A percentile compares a stretch with the other conserved stretches of the same genome.
Evolutionary conservation across 2,329 filamentous ascomycete species (phyloP).

Genomic region (Arachnomyces sp.): DNA sequence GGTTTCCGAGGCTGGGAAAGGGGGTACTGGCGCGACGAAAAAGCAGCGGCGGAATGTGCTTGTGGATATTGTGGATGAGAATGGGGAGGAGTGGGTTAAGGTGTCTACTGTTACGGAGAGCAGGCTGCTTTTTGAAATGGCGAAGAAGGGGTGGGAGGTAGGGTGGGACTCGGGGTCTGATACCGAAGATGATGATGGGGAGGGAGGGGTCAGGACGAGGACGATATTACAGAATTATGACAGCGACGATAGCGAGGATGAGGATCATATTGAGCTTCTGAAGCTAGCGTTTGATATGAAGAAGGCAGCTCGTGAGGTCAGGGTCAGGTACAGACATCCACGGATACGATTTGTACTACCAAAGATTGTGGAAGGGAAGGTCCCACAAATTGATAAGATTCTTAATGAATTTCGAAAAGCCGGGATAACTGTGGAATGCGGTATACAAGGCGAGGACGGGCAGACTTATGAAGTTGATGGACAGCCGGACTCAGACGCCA

Average conservation of each 20-base stretch:
- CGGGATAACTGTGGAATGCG: constrained; percentile 37
- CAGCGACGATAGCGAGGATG: constrained; percentile 37
- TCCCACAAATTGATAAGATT: constrained; percentile 48
- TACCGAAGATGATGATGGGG: constrained; percentile 29
- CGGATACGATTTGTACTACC: constrained; percentile 53
- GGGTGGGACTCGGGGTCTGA: constrained; percentile 39
- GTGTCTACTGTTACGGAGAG: constrained; percentile 58
- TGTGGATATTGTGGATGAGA: constrained; percentile 57
- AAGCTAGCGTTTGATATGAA: constrained; percentile 52
- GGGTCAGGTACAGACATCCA: constrained; percentile 53
- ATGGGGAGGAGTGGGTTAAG: constrained; percentile 60
- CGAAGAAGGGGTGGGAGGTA: constrained; percentile 57
- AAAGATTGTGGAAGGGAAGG: constrained; percentile 44
- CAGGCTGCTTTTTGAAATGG: constrained; percentile 58
- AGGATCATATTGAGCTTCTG: constrained; percentile 51
- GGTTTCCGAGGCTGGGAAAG: constrained; percentile 5
- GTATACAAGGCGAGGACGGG: constrained; percentile 13
- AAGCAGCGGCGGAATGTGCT: constrained; percentile 43
- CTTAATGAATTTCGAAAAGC: constrained; percentile 47
- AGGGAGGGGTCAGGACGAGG: constrained; percentile 18
- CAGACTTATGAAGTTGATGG: constrained; percentile 5
- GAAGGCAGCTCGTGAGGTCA: constrained; percentile 47
- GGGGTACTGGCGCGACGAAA: constrained; percentile 11
- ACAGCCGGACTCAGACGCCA: constrained; percentile 6
- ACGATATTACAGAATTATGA: constrained; percentile 31